phyloP scores from a whole-genome alignment of 805 yeast species.

The Ogataea methylovora region DNA sequence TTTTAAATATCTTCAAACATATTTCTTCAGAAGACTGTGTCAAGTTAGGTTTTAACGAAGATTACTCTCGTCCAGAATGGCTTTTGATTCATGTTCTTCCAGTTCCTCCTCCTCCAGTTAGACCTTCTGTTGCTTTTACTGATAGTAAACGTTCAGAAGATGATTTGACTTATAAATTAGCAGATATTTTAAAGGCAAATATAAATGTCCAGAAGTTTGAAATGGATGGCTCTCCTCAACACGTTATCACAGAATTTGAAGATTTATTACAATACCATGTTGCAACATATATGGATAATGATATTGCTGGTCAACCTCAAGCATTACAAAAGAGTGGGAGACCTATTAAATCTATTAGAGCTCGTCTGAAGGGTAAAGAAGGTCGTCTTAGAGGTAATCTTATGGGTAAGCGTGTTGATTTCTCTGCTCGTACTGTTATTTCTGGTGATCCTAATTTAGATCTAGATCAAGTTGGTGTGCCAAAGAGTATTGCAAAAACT shows the following conservation, averaged over 20 bases:
- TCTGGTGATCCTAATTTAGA: slow-evolving; percentile 99
- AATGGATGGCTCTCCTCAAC: slow-evolving; percentile 99
- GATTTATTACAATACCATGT: slow-evolving; percentile 93
- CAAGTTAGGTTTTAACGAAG: slow-evolving; percentile 85
- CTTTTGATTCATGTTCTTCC: slow-evolving; percentile 94
- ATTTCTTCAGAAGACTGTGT: slow-evolving; percentile 78
- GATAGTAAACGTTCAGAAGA: slow-evolving; percentile 99
- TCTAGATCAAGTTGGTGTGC: slow-evolving; percentile 98
- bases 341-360: slow-evolving; percentile 96
- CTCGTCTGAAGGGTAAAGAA: slow-evolving; percentile 99
- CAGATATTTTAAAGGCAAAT: slow-evolving; percentile 94
- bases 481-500: slow-evolving; percentile 92
- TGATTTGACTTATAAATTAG: slow-evolving; percentile 94
- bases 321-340: slow-evolving; percentile 98
- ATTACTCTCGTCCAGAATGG: slow-evolving; percentile 99
- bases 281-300: slow-evolving; percentile 99
- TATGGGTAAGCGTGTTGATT: slow-evolving; percentile 99
- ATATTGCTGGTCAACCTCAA: slow-evolving; percentile 99
- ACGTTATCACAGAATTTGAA: slow-evolving; percentile 94
- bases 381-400: slow-evolving; percentile 97
- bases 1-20: slow-evolving; percentile 85
- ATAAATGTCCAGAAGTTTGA: slow-evolving; percentile 95
- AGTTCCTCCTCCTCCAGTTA: slow-evolving; percentile 99
- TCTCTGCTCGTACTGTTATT: slow-evolving; percentile 97
- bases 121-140: slow-evolving; percentile 97